Base-by-base conservation (phyloP, 73 alveolate genomes). In the Uronychia setigera region DNA sequence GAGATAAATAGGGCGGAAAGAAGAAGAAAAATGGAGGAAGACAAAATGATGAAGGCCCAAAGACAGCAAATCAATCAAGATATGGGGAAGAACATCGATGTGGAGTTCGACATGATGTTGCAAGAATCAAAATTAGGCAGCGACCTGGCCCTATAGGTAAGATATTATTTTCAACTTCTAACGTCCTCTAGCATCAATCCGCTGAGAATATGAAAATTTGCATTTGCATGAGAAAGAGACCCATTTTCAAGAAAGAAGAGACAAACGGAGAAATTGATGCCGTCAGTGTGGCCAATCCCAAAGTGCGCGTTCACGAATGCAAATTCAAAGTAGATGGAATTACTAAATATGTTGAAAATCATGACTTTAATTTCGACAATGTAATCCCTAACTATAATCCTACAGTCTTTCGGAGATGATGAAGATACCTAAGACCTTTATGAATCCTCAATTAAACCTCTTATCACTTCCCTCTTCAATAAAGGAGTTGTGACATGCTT, bases 181-280 rank as follows among this genome's bases (percentile, higher is more conserved):
- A 89, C 60, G 93, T 80, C 32, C 92, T 81, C 80, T 77, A 85
- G 82, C 98, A 89, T 85, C 77, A 74, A 33, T 94, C 97, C 9
- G 89, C 92, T 28, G 88, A 83, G 33, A 83, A 96, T 29, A 81
- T 97, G 79, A 97, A 97, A 88, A 92, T 98, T 58, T 93, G 98
- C 80, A 99, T 98, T 13, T 98, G 99, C 84, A 99, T 98, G 25
- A 88, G 99, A 80, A 98, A 98, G 87, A 90, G 99, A 83, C 99
- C 99, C 46, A 90, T 98, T 35, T 96, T 94, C 84, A 92, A 94
- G 59, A 96, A 96, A 84, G 99, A 98, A 82, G 95, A 88, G 75
- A 87, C 85, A 30, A 92, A 87, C 32, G 99, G 99, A 26, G 99
- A 98, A 86, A 96, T 98, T 26, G 99, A 98, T 90, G 87, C 98